Conservation (phyloP, 2,329 filamentous ascomycete genomes). For the Juglanconis sp. region DNA sequence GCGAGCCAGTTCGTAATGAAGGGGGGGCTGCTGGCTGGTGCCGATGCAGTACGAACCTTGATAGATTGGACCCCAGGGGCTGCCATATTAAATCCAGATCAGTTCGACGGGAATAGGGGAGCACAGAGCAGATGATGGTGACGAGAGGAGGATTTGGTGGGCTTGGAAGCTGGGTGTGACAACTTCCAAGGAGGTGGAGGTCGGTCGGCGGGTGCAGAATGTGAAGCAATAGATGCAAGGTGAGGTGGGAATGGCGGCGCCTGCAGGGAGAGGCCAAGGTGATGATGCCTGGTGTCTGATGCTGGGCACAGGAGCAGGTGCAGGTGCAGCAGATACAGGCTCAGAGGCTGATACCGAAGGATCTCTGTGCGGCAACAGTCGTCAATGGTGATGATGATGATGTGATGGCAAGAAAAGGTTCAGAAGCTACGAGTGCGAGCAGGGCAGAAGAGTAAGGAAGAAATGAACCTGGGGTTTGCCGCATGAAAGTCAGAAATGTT, state of each 20-base stretch:
- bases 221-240: slow-evolving; percentile 2
- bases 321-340: not conserved
- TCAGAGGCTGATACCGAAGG: not conserved
- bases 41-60: slow-evolving; percentile 61
- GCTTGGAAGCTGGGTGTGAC: not conserved
- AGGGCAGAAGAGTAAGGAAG: not conserved
- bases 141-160: not conserved
- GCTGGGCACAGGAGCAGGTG: not conserved
- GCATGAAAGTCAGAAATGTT: slow-evolving; percentile 38
- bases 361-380: not conserved
- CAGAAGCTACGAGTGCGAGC: not conserved
- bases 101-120: not conserved
- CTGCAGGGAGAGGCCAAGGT: not conserved
- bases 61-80: slow-evolving; percentile 83
- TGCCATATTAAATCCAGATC: slow-evolving; percentile 60
- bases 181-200: not conserved
- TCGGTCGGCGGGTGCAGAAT: slow-evolving; percentile 3
- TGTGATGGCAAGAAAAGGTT: not conserved
- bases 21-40: slow-evolving; percentile 14
- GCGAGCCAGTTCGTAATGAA: not conserved
- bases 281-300: too few relatives aligned
- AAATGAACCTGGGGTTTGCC: slow-evolving; percentile 24
- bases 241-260: slow-evolving; percentile 1
- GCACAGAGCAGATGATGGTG: slow-evolving; percentile 12
- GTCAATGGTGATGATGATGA: not conserved